A percentile compares a stretch with the other conserved stretches of the same genome.
These are phyloP conservation scores for Phytophthora pini DNA, from an alignment of 352 stramenopile genomes.

Conservation along the genomic window DNA sequence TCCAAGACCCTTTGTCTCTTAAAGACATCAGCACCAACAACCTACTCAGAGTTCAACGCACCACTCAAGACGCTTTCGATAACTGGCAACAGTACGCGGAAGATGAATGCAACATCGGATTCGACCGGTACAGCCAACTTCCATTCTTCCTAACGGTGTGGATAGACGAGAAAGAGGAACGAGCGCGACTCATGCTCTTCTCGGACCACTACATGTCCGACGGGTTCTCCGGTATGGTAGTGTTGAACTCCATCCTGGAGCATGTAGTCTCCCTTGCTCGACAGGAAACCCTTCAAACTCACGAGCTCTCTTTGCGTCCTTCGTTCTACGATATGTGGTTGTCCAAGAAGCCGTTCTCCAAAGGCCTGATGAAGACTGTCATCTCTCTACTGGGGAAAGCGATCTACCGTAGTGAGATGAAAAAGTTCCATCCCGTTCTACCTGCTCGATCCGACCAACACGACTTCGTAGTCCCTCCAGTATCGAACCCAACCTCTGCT, in stretches of 20 bases:
- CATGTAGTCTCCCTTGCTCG: constrained; percentile 21
- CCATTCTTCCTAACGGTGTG: constrained; percentile 44
- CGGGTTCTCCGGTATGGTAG: constrained; percentile 39
- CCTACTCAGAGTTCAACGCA: constrained; percentile 20
- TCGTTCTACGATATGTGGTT: constrained; percentile 43
- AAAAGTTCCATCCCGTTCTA: constrained; percentile 34
- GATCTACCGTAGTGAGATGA: constrained; percentile 30
- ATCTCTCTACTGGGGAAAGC: constrained; percentile 25
- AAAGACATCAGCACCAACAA: constrained; percentile 19
- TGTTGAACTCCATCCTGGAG: constrained; percentile 47
- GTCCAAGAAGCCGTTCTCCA: constrained; percentile 21
- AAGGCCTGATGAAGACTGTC: constrained; percentile 26
- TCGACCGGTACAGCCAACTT: constrained; percentile 46
- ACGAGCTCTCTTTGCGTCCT: constrained; percentile 27
- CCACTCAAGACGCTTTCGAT: constrained; percentile 1
- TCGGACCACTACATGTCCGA: constrained; percentile 59
- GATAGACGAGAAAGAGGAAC: constrained; percentile 17
- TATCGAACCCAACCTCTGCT: constrained; percentile 27
- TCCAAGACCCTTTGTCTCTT: constrained; percentile 34
- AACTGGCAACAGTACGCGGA: constrained; percentile 34
- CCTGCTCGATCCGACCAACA: constrained; percentile 28
- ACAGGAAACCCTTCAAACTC: background rate
- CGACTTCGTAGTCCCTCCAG: constrained; percentile 33
- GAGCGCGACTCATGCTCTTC: constrained; percentile 46
- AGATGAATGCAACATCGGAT: constrained; percentile 31